Evolutionary conservation across 768 basidiomycete species (phyloP), one percentile per base, ranked within the genome.

Genomic region (Xerocomus brunneocitrinus): DNA sequence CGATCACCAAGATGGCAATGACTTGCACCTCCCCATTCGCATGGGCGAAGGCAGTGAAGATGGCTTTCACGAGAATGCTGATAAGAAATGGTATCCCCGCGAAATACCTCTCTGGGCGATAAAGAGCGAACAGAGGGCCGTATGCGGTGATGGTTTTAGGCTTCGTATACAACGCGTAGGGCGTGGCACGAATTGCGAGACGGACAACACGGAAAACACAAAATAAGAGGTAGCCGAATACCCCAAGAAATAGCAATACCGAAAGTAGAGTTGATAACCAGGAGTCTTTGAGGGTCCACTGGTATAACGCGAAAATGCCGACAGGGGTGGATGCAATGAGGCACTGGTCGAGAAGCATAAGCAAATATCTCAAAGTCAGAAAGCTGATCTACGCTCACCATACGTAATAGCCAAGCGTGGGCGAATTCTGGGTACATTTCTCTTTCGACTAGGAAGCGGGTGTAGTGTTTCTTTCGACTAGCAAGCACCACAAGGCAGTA

Each of bases 201-300:
- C 79, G 78, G 56, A 84, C 57, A 36, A 82, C 74, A 53, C 75
- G 64, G 65, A 82, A 68, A 50, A 75, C 64, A 2, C 81, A 75
- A 58, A 79, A 76, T 24, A 74, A 60, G 39, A 92, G 71, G 54
- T 76, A 62, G 9, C 73, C 70, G 31, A 78, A 42, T 31, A 89
- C 69, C 43, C 68, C 71, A 43, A 89, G 61, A 65, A 94, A 73
- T 10, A 79, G 68, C 53, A 95, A 62, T 54, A 87, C 86, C 3
- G 93, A 89, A 38, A 98, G 76, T 34, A 95, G 73, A 59, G 84
- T 78, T 0, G 92, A 80, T 3, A 95, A 76, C 86, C 91, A 92
- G 0, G 93, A 94, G 69, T 98, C 93, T 54, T 81, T 73, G 57
- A 94, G 74, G 0, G 89, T 90, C 91, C 94, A 98, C 68, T 98